Base-by-base conservation (phyloP, 768 basidiomycete genomes). In the Aureoboletus auriporus region DNA sequence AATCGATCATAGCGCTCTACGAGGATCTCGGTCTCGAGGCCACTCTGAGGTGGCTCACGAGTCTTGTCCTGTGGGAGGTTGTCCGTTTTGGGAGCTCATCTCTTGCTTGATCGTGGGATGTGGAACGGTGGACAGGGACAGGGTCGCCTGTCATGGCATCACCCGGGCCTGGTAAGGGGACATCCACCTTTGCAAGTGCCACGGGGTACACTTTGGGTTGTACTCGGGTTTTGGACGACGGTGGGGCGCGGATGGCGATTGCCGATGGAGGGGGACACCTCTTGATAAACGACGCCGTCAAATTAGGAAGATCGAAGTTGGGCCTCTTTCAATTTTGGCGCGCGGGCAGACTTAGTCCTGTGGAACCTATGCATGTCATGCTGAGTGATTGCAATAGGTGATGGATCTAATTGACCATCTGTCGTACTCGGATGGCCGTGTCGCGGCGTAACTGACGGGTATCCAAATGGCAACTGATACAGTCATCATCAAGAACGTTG, bases 1-100 rank as follows among this genome's bases (percentile, higher is more conserved):
- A 97, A 27, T 88, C 82, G 45, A 96, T 71, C 80, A 58, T 94
- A 95, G 52, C 84, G 76, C 69, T 97, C 93, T 2, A 93, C 93
- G 43, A 92, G 78, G 50, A 97, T 87, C 57, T 96, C 92, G 0
- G 83, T 77, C 55, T 84, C 79, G 13, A 75, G 53, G 86, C 91
- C 67, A n/a, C n/a, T 97, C 96, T 33, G 90, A 80, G 0, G 94
- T 82, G 56, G 95, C n/a, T 77, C 76, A 26, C 81, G 52, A 17
- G 41, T 6, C 2, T 73, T 14, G 71, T 66, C 36, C 62, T 61
- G 70, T 62, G 38, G 60, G 66, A 51, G 17, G 74, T 58, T 23
- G 74, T 66, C 17, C 66, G 61, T 33, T 59, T 63, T 1, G 66
- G 43, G 1, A 67, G 12, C 20, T 68, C 59, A 68, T 49, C 35